Percentiles rank a stretch among this genome's conserved stretches.
These are phyloP conservation scores for Aegilops bicornis DNA, from an alignment of 176 grass and related monocot genomes.

Conservation along the genomic window DNA sequence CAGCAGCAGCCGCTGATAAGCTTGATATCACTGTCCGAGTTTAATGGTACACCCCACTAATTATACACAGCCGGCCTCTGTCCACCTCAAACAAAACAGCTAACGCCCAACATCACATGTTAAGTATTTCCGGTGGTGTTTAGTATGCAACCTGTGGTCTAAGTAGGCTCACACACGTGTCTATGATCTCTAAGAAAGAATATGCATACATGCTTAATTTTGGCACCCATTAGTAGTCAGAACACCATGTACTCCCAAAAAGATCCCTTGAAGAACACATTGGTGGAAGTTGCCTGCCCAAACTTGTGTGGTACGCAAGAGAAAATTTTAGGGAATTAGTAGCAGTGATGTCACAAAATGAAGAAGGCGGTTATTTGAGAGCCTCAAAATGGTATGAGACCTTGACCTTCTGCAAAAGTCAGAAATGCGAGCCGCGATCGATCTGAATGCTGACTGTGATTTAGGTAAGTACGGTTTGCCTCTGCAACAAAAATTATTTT, in stretches of 20 bases:
- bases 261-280: not conserved
- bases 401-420: too few relatives aligned
- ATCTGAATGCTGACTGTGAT: too few relatives aligned
- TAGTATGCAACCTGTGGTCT: not conserved
- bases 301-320: not conserved
- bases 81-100: slow-evolving; percentile 31
- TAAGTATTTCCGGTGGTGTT: not conserved
- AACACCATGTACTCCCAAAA: not conserved
- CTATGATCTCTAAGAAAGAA: not conserved
- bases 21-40: slow-evolving; percentile 25
- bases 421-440: too few relatives aligned
- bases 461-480: too few relatives aligned
- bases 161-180: not conserved
- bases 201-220: not conserved
- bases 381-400: too few relatives aligned
- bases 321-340: not conserved
- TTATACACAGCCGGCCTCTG: slow-evolving; percentile 6
- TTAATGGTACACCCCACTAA: slow-evolving; percentile 1
- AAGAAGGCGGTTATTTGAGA: not conserved
- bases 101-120: not conserved
- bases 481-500: too few relatives aligned
- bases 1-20: not conserved
- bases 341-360: not conserved
- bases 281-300: not conserved
- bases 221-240: not conserved